These are phyloP conservation scores for Trichosanthes truncata DNA, from an alignment of 306 rosid species.

Conservation along the genomic window DNA sequence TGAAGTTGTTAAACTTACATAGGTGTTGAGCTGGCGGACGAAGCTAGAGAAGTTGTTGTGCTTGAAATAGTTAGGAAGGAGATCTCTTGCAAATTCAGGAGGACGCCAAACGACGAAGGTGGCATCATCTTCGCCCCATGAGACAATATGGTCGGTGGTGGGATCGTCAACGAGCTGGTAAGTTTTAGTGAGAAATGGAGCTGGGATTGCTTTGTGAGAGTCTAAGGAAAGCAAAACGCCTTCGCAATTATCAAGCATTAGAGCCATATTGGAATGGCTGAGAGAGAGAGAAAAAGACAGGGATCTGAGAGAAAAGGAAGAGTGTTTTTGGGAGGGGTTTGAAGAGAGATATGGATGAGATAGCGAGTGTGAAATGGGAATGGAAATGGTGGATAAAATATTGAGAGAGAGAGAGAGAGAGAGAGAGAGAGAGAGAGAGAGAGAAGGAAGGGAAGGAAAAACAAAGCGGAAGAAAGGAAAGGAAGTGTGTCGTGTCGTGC, in stretches of 20 bases:
- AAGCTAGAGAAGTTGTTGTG: constrained; percentile 99
- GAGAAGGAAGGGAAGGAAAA: not conserved
- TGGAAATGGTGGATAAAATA: not conserved
- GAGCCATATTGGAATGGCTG: constrained; percentile 37
- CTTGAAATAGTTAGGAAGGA: constrained; percentile 95
- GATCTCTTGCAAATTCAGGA: constrained; percentile 92
- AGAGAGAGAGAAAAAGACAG: no score
- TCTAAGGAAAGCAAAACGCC: constrained; percentile 76
- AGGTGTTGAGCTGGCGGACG: constrained; percentile 98
- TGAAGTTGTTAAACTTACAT: constrained; percentile 24
- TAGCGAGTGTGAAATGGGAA: not conserved
- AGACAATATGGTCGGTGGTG: constrained; percentile 84
- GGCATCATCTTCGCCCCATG: constrained; percentile 97
- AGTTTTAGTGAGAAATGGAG: constrained; percentile 89
- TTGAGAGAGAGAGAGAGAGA: not conserved
- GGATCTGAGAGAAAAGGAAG: not conserved
- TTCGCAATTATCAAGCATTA: constrained; percentile 72
- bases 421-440: not conserved
- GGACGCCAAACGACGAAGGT: constrained; percentile 99
- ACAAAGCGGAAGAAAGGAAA: not conserved
- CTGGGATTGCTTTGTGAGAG: constrained; percentile 88
- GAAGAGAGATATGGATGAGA: not conserved
- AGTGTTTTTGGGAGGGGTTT: not conserved
- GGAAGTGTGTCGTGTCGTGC: not conserved
- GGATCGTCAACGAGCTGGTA: constrained; percentile 96